These are phyloP conservation scores for Fusarium nelsonii DNA, from an alignment of 2,329 filamentous ascomycete species.

Conservation along the genomic window DNA sequence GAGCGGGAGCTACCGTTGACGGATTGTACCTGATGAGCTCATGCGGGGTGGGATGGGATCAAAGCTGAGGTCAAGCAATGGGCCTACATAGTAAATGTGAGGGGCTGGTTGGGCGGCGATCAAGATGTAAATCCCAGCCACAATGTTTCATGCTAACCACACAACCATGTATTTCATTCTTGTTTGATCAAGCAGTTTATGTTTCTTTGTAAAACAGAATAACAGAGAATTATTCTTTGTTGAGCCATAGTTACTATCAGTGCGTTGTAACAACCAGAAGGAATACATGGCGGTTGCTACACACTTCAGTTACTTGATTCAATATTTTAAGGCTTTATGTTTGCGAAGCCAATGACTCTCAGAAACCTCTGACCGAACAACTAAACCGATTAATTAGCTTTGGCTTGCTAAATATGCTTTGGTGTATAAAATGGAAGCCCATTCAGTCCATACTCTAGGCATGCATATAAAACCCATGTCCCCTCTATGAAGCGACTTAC, in stretches of 20 bases:
- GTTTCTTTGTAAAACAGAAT: not conserved
- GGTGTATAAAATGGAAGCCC: no score
- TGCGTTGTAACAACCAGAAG: no score
- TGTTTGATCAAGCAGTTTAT: not conserved
- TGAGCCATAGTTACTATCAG: not conserved
- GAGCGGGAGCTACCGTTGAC: conserved; percentile 29
- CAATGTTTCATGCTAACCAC: not conserved
- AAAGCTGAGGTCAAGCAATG: conserved; percentile 8
- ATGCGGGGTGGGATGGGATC: conserved; percentile 19
- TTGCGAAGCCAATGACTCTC: no score
- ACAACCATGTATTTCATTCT: not conserved
- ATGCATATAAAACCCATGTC: not conserved
- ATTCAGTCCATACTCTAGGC: no score
- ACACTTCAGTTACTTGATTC: no score
- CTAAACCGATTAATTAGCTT: no score
- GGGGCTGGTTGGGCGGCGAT: conserved; percentile 16
- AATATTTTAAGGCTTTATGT: no score
- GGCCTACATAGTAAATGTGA: not conserved
- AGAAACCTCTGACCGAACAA: no score
- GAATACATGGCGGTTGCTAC: no score
- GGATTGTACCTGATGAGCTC: conserved; percentile 8
- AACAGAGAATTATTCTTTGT: not conserved
- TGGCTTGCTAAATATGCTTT: no score
- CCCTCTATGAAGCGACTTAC: not conserved
- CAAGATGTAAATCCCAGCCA: conserved; percentile 3